Evolutionary conservation across 148 eudicot species (phyloP).

Genomic region (Amaranthus palmeri): DNA sequence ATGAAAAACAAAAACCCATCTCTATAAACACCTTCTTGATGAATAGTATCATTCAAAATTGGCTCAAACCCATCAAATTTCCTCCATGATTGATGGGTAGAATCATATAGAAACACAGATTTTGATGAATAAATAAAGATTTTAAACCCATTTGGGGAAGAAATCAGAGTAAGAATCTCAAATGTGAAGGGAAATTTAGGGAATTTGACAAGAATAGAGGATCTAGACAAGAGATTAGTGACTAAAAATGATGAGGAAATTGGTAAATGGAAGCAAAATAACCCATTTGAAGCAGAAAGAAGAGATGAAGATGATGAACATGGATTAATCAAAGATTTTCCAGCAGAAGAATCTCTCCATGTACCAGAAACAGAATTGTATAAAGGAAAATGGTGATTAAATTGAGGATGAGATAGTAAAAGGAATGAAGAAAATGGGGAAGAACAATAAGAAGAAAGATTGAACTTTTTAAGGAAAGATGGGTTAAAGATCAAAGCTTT

Average conservation of each 20-base stretch:
- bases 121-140: constrained; percentile 34
- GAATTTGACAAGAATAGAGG: constrained; percentile 34
- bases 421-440: constrained; percentile 40
- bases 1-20: constrained; percentile 44
- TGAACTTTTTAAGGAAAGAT: constrained; percentile 38
- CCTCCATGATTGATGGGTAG: constrained; percentile 31
- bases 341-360: constrained; percentile 41
- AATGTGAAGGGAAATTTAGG: constrained; percentile 38
- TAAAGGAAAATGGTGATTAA: constrained; percentile 33
- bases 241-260: constrained; percentile 41
- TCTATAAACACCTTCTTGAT: constrained; percentile 44
- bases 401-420: constrained; percentile 58
- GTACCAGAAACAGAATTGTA: constrained; percentile 35
- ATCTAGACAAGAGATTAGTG: constrained; percentile 36
- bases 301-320: constrained; percentile 29
- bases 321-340: constrained; percentile 15
- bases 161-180: constrained; percentile 41
- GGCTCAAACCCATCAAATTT: constrained; percentile 24
- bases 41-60: constrained; percentile 25
- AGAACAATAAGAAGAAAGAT: neutral
- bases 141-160: constrained; percentile 32
- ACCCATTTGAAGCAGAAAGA: constrained; percentile 42
- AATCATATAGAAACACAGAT: constrained; percentile 41
- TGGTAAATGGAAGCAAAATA: constrained; percentile 54
- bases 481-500: constrained; percentile 45